A percentile compares a stretch with the other conserved stretches of the same genome.
Conservation (phyloP, 2,329 filamentous ascomycete species). For the Zasmidium angulare region DNA sequence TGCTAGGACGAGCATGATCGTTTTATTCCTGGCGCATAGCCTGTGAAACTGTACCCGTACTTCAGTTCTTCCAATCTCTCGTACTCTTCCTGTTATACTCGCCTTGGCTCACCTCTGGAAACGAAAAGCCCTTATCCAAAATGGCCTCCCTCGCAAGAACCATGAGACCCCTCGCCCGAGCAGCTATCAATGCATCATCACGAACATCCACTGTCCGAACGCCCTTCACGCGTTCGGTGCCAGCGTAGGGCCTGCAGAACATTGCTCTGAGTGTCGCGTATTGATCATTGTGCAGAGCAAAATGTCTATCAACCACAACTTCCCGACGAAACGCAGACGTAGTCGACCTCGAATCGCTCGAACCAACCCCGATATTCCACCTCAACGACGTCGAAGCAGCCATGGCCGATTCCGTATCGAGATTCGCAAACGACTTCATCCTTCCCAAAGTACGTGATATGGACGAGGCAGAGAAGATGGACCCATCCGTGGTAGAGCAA, state of each 20-base stretch:
- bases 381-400: constrained; percentile 84
- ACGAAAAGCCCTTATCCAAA: background rate
- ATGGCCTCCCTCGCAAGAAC: constrained; percentile 36
- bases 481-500: constrained; percentile 81
- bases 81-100: background rate
- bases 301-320: constrained; percentile 46
- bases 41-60: background rate
- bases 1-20: background rate
- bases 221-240: constrained; percentile 17
- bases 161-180: constrained; percentile 35
- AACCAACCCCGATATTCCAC: constrained; percentile 89
- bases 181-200: constrained; percentile 24
- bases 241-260: constrained; percentile 11
- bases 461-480: constrained; percentile 96
- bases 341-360: constrained; percentile 68
- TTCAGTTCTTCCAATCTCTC: background rate
- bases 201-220: constrained; percentile 19
- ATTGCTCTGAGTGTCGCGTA: background rate
- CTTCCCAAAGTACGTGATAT: constrained; percentile 91
- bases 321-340: constrained; percentile 37
- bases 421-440: constrained; percentile 86
- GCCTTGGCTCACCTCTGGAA: background rate
- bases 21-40: background rate
- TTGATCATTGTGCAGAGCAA: constrained; percentile 18
- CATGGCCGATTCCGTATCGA: constrained; percentile 86